These are phyloP conservation scores for Populus hybrid DNA, from an alignment of 441 rosid genomes.

Conservation along the genomic window DNA sequence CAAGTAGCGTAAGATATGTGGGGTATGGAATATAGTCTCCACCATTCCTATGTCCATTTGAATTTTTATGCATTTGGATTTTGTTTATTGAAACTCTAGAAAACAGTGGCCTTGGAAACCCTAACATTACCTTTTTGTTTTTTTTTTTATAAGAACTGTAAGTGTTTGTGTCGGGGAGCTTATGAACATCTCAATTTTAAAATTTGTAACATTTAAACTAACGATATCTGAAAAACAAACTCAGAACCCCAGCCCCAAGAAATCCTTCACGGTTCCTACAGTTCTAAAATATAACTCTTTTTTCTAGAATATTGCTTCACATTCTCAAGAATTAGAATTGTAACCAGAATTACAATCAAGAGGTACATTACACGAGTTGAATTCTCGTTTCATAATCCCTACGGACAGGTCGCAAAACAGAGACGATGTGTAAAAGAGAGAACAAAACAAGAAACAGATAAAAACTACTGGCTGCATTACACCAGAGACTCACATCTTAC, in stretches of 20 bases:
- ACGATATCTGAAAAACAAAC: no score
- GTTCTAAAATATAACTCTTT: no score
- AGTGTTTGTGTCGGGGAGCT: no score
- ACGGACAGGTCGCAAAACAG: neutral
- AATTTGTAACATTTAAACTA: no score
- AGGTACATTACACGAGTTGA: neutral
- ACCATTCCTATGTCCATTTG: neutral
- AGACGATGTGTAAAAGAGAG: neutral
- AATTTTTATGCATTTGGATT: neutral
- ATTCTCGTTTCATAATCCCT: neutral
- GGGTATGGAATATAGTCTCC: no score
- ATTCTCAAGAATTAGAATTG: neutral
- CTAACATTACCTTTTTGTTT: neutral
- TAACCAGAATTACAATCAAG: neutral
- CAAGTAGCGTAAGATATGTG: no score
- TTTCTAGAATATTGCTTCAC: neutral
- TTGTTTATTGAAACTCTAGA: neutral
- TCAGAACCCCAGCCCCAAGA: no score
- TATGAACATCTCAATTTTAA: no score
- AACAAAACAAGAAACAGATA: neutral
- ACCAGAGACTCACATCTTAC: neutral
- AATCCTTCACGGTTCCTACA: neutral
- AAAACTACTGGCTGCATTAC: neutral
- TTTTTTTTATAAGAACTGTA: no score
- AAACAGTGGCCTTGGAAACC: conserved; percentile 23